Percentiles rank a stretch among this genome's conserved stretches.
phyloP scores from a whole-genome alignment of 2,329 filamentous ascomycete genomes.

The Fusarium compactum region DNA sequence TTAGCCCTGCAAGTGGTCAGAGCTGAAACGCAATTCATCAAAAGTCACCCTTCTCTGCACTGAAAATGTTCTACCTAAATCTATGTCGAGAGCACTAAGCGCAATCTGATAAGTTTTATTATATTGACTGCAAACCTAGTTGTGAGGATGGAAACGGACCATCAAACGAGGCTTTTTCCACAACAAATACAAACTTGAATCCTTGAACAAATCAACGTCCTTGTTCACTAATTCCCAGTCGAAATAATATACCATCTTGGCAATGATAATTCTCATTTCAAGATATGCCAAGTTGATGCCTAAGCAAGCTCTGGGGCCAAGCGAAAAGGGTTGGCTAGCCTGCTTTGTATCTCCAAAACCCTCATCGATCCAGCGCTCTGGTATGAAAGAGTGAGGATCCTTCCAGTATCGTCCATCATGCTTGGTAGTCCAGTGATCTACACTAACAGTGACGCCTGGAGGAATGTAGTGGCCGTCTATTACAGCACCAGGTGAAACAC shows the following conservation, averaged over 20 bases:
- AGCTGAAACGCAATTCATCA: too few species aligned
- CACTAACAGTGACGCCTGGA: constrained; percentile 1
- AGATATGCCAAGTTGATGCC: constrained; percentile 10
- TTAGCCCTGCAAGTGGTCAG: too few species aligned
- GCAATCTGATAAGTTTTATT: too few species aligned
- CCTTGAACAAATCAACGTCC: not conserved
- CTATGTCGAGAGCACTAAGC: too few species aligned
- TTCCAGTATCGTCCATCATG: constrained; percentile 10
- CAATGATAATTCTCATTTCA: not conserved
- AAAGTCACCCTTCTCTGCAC: too few species aligned
- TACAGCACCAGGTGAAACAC: constrained; percentile 8
- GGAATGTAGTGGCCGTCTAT: constrained; percentile 12
- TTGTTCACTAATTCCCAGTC: constrained; percentile 11
- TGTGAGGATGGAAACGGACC: constrained; percentile 10
- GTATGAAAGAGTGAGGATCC: not conserved
- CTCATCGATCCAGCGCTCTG: constrained; percentile 4
- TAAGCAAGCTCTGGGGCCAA: constrained; percentile 5
- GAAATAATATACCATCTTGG: not conserved
- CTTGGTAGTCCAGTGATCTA: not conserved
- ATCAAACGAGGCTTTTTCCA: constrained; percentile 4
- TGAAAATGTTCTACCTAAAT: too few species aligned
- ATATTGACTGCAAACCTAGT: too few species aligned
- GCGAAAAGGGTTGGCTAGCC: constrained; percentile 10
- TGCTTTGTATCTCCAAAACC: not conserved
- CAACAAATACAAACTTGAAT: not conserved